Evolutionary conservation across 495 filamentous ascomycete species (phyloP), one percentile per base, ranked within the genome.

Genomic region (Penicillium steckii): DNA sequence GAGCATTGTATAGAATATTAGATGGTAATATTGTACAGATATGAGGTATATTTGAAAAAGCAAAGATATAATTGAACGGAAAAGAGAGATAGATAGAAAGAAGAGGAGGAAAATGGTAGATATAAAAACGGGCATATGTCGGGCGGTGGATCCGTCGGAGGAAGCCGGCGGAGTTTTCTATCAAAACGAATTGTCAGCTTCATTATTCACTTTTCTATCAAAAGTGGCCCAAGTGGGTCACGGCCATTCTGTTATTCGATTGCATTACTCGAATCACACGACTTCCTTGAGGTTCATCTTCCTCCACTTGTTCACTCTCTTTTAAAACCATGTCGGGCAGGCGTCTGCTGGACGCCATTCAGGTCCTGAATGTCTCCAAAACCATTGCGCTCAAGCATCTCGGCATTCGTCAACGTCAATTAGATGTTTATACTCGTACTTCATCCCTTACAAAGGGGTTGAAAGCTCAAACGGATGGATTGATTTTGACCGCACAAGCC

Each of bases 301-400:
- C 40, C 33, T 33, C 46, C 49, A 53, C 29, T 37, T 53, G n/a
- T 37, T 17, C 15, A 15, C 30, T 37, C 19, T 9, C 27, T 17
- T 38, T 40, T 45, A 23, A 17, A 25, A 70, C 51, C 41, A 89
- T 90, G 87, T 80, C 85, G 56, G 85, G 85, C 48, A 81, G 77
- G 66, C 80, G 85, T 53, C 72, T 96, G 44, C 75, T 95, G 50
- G 92, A 97, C 73, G 80, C 87, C 54, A 84, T 88, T 52, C 85
- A 87, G 54, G 76, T 96, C 32, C 80, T 87, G 63, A 85, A 82
- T 74, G 92, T 88, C 62, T 86, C 90, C 50, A 83, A 84, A 40
- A 78, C 83, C 8, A 80, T 99, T 43, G 89, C 88, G 13, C 74
- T 79, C 57, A 90, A 90, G 71, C 94, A 97, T 71, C 69, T 89